Evolutionary conservation across 345 rosid genomes (phyloP), one percentile per base, ranked within the genome.

Genomic region (Euphorbia tirucalli): DNA sequence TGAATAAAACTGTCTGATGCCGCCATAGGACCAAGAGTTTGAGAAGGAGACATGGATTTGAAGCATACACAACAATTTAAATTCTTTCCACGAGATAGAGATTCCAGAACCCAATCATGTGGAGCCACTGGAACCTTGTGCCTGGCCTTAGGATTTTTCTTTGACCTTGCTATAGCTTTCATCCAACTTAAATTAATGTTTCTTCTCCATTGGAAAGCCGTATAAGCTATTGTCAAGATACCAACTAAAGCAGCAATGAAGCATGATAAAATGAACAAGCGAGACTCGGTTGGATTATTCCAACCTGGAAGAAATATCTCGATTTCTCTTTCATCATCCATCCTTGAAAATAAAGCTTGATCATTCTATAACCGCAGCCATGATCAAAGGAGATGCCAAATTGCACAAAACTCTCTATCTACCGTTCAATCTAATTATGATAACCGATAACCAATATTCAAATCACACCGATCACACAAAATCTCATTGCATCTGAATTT

Each of bases 171-270:
- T 68, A 95, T 81, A 69, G 99, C 97, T 83, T 86, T 95, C 83
- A 84, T 95, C 99, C 98, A 90, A 70, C 91, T 90, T 70, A 95
- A 80, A 81, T 89, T 95, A 76, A 92, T 90, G 72, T 95, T 92
- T 72, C 98, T 87, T 69, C 99, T 84, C 99, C 99, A 95, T 65
- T 95, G 99, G 71, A 89, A 90, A 73, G 97, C 96, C 0, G 96
- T 90, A 78, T 88, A 95, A 63, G 90, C 89, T 54, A 95, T 92
- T 24, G 97, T 92, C 75, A 88, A 75, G 65, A 95, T 76, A 68
- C 99, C 97, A 81, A 92, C 84, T 39, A 90, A 79, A 22, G 89
- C 93, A 75, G 97, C 97, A 28, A 87, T 65, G 44, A 86, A 73
- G 25, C 93, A 90, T 50, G 96, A 85, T 58, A 92, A 22, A 66